Evolutionary conservation across 305 asterid genomes (phyloP), one percentile per base, ranked within the genome.

Genomic region (Fraxinus sp.): DNA sequence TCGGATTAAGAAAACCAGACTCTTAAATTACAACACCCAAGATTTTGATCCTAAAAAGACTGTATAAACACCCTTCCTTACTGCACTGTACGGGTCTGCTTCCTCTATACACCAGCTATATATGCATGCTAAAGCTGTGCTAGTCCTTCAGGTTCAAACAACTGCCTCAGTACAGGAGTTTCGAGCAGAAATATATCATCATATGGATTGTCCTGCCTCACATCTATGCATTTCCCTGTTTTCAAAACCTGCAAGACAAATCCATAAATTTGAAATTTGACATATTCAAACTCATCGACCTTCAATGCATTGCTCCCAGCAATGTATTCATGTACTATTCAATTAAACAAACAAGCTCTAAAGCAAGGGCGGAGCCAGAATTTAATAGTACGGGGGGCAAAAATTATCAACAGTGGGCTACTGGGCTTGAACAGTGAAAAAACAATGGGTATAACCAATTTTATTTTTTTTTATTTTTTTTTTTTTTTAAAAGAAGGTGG

Each of bases 211-310:
- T 89, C 90, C 88, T 94, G 97, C 84, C 77, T 89, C 86, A 88
- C 97, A 14, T 89, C 86, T 78, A 94, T 86, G 90, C 84, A 86
- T 81, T 84, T 90, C 74, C 83, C 84, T 2, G 93, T 83, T 83
- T 90, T 94, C 86, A 94, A 57, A 59, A 90, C 95, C 98, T 94
- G 92, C 77, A 76, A 16, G 11, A 11, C 16, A 46, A 74, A 78
- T 32, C 71, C 62, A 22, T 11, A 14, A 8, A 16, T 52, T 52
- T 7, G 3, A 52, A 20, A 16, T 52, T 52, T 52, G 64, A n/a
- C 64, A n/a, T 49, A 14, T 52, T 52, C 64, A 52, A 52, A 52
- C 24, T 52, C 24, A 16, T 52, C 3, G 24, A 52, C 64, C 64
- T n/a, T 16, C 0, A 52, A 16, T 52, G 64, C 33, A 37, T 36